Evolutionary conservation across 345 rosid genomes (phyloP), one percentile per base, ranked within the genome.

Genomic region (Populus pruinosa): DNA sequence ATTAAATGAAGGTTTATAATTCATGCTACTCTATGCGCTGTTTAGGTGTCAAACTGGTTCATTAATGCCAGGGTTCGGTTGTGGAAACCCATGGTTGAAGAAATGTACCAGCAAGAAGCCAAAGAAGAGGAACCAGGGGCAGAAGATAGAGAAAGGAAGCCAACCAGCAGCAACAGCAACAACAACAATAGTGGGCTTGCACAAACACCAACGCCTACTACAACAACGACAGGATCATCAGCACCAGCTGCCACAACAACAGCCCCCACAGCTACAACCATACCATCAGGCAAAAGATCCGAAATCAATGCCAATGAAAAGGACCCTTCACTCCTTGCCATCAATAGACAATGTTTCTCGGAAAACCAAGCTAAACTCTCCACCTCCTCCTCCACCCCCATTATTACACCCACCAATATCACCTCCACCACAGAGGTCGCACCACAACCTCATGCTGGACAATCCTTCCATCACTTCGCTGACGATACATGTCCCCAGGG

Each of bases 31-130:
- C 25, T 20, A 3, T 73, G 25, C 6, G 12, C 47, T 69, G 35
- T 43, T 0, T 65, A 96, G 99, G 99, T 96, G 8, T 92, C 99
- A 72, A 96, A 93, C 82, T 93, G 99, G 99, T 95, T 95, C 89
- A 95, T 95, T 25, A 95, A 95, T 81, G 99, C 99, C 43, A 95
- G 99, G 90, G 98, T 96, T 61, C 88, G 99, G 70, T 81, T 96
- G 87, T 96, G 99, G 99, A 96, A 96, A 83, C 99, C 99, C 67
- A 93, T 96, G 99, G 97, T 96, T 38, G 99, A 96, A 81, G 99
- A 96, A 67, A 96, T 96, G 98, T 96, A 96, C 85, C 97, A 93
- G 73, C 93, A 92, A 85, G 98, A 96, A 72, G 36, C 87, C 61
- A 96, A 88, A 80, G 94, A 90, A 23, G 91, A 78, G 61, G 96